These are phyloP conservation scores for Trichoderma polysporum DNA, from an alignment of 2,329 filamentous ascomycete species.

Conservation along the genomic window DNA sequence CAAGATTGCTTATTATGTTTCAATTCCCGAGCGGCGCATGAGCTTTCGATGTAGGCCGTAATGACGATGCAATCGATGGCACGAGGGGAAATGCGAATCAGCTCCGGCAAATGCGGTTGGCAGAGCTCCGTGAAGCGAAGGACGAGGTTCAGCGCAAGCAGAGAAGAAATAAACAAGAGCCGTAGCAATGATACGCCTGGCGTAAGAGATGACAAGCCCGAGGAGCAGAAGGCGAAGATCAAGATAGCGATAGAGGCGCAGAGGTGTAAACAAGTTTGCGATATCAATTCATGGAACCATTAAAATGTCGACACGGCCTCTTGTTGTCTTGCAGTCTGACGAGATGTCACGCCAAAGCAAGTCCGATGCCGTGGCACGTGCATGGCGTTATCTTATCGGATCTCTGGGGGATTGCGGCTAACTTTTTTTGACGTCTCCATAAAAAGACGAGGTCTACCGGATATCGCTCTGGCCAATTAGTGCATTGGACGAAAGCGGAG, in stretches of 20 bases:
- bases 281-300: conserved; percentile 8
- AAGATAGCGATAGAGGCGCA: background rate
- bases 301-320: background rate
- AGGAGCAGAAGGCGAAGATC: background rate
- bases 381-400: conserved; percentile 17
- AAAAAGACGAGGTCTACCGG: background rate
- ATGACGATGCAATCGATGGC: background rate
- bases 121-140: background rate
- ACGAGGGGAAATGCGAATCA: background rate
- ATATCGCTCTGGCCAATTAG: background rate
- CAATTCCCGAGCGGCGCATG: background rate
- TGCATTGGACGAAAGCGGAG: background rate
- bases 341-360: conserved; percentile 20
- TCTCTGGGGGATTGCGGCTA: background rate
- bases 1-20: background rate
- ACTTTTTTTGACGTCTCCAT: background rate
- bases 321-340: conserved; percentile 8
- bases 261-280: background rate
- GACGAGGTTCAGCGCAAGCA: background rate
- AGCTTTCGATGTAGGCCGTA: background rate
- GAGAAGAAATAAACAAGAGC: background rate
- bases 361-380: conserved; percentile 18
- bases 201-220: background rate
- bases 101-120: background rate
- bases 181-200: background rate